These are phyloP conservation scores for Rhododendron mucronatum DNA, from an alignment of 148 eudicot species.

Conservation along the genomic window DNA sequence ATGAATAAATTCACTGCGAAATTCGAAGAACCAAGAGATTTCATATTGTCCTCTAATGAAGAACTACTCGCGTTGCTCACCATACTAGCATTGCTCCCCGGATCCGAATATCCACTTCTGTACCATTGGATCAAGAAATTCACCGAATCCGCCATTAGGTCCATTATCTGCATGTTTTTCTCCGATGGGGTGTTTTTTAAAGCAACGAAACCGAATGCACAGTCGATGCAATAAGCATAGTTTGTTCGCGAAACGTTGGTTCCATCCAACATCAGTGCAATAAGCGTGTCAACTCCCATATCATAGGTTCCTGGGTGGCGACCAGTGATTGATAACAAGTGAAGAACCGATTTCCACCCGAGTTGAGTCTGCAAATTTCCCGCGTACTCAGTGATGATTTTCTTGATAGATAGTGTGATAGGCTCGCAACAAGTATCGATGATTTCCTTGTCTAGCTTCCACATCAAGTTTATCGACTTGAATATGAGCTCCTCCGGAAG, in stretches of 20 bases:
- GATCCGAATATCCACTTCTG: conserved; percentile 53
- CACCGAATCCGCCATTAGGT: conserved; percentile 70
- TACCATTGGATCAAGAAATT: conserved; percentile 62
- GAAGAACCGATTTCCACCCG: conserved; percentile 78
- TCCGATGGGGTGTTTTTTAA: conserved; percentile 69
- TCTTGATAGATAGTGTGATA: conserved; percentile 42
- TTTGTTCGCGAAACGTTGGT: conserved; percentile 39
- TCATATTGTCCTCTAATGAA: conserved; percentile 40
- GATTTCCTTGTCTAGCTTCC: conserved; percentile 74
- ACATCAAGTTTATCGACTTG: conserved; percentile 72
- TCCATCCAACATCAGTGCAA: conserved; percentile 44
- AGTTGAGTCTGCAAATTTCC: conserved; percentile 53
- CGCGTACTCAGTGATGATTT: conserved; percentile 49
- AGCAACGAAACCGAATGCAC: conserved; percentile 79
- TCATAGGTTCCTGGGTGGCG: conserved; percentile 78
- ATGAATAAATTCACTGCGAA: conserved; percentile 49
- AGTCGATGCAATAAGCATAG: conserved; percentile 62
- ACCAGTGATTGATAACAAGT: conserved; percentile 59
- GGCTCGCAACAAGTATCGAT: conserved; percentile 65
- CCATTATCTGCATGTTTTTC: conserved; percentile 63
- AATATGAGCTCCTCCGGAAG: conserved; percentile 68
- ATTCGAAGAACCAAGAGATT: conserved; percentile 18
- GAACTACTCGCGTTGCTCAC: conserved; percentile 46
- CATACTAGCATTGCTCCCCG: conserved; percentile 41
- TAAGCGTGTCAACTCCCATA: conserved; percentile 59